Conservation (phyloP, 805 yeast genomes). For the Candida boleticola region DNA sequence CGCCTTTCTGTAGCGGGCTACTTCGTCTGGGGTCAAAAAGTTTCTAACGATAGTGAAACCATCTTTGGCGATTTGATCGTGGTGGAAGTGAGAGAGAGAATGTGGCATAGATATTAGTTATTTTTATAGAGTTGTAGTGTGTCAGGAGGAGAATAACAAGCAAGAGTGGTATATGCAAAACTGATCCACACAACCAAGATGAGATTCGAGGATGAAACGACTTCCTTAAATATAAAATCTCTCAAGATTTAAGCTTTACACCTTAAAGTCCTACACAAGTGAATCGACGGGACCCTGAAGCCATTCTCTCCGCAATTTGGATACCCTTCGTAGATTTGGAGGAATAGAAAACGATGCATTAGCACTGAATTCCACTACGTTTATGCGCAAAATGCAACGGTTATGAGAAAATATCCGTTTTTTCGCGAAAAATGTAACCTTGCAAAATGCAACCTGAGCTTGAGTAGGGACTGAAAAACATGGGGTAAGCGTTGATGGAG, state of each 20-base stretch:
- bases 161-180: not conserved
- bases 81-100: slow-evolving; percentile 22
- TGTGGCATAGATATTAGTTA: slow-evolving; percentile 9
- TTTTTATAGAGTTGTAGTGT: not conserved
- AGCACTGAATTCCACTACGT: too few species aligned
- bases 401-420: not conserved
- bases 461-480: too few species aligned
- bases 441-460: not conserved
- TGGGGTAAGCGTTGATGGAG: too few species aligned
- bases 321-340: too few species aligned
- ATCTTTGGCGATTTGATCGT: slow-evolving; percentile 32
- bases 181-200: too few species aligned
- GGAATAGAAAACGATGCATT: too few species aligned
- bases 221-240: too few species aligned
- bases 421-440: slow-evolving; percentile 1
- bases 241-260: too few species aligned
- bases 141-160: not conserved
- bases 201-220: too few species aligned
- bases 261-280: too few species aligned
- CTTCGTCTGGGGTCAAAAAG: slow-evolving; percentile 41
- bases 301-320: too few species aligned
- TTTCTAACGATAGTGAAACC: slow-evolving; percentile 40
- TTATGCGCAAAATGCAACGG: not conserved
- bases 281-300: too few species aligned
- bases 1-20: slow-evolving; percentile 32